These are phyloP conservation scores for Teratosphaeria viscida DNA, from an alignment of 2,329 filamentous ascomycete genomes.

Conservation along the genomic window DNA sequence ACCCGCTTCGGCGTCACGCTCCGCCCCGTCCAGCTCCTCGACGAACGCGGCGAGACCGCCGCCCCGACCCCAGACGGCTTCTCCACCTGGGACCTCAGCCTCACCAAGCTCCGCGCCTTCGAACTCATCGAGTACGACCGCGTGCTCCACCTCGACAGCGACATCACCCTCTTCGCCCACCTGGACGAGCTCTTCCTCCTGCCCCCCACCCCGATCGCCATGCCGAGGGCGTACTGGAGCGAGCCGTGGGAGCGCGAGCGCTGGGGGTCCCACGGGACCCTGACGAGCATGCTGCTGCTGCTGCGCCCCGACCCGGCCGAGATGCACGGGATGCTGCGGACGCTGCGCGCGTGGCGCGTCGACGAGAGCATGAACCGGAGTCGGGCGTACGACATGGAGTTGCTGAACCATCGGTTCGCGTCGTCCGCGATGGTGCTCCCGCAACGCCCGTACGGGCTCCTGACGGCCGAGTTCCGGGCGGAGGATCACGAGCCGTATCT, in stretches of 20 bases:
- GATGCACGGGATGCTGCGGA: constrained; percentile 30
- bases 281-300: constrained; percentile 53
- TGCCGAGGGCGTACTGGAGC: constrained; percentile 60
- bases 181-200: constrained; percentile 63
- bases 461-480: constrained; percentile 52
- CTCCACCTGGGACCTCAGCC: constrained; percentile 47
- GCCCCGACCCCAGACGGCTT: neutral
- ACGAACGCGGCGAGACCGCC: constrained; percentile 5
- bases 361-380: constrained; percentile 19
- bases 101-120: constrained; percentile 59
- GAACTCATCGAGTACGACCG: constrained; percentile 53
- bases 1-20: constrained; percentile 39
- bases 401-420: constrained; percentile 53
- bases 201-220: constrained; percentile 49
- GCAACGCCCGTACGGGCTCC: constrained; percentile 50
- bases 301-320: constrained; percentile 48
- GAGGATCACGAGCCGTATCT: constrained; percentile 44
- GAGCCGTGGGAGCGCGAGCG: constrained; percentile 1
- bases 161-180: constrained; percentile 46
- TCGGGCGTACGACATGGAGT: constrained; percentile 54
- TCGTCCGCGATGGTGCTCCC: constrained; percentile 51
- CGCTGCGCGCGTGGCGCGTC: constrained; percentile 24
- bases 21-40: constrained; percentile 14
- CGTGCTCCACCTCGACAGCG: constrained; percentile 50
- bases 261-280: constrained; percentile 26